Percentiles rank a stretch among this genome's conserved stretches.
Evolutionary conservation across 768 basidiomycete species (phyloP).

Genomic region (Exsudoporus frostii): DNA sequence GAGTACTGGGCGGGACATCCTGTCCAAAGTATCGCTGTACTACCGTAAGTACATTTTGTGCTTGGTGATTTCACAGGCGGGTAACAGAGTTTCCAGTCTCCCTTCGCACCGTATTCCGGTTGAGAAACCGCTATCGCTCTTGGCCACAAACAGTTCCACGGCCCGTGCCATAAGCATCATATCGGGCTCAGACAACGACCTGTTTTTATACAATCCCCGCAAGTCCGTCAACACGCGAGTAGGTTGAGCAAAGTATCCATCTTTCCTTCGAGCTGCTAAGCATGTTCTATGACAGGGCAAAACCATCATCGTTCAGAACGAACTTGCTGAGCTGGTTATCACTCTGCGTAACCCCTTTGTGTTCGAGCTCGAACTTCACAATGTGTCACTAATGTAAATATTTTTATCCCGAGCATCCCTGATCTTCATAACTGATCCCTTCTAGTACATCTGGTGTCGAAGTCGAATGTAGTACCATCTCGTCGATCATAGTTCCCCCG

Average conservation of each 20-base stretch:
- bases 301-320: constrained; percentile 75
- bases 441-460: constrained; percentile 76
- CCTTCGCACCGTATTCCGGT: constrained; percentile 67
- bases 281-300: constrained; percentile 40
- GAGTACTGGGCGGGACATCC: constrained; percentile 89
- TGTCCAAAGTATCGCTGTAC: constrained; percentile 72
- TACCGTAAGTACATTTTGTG: constrained; percentile 52
- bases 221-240: constrained; percentile 59
- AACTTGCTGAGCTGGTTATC: constrained; percentile 76
- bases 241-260: constrained; percentile 11
- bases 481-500: constrained; percentile 64
- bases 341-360: constrained; percentile 89
- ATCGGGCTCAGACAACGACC: constrained; percentile 60
- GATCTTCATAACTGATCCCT: constrained; percentile 7
- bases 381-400: constrained; percentile 71
- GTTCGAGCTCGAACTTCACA: constrained; percentile 87
- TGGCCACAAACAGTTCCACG: constrained; percentile 41
- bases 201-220: constrained; percentile 92
- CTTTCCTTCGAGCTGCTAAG: constrained; percentile 2
- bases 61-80: neutral
- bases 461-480: constrained; percentile 63
- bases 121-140: constrained; percentile 63
- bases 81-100: constrained; percentile 44
- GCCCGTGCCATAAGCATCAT: constrained; percentile 44
- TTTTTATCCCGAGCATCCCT: neutral